Percentiles rank a stretch among this genome's conserved stretches.
phyloP scores from a whole-genome alignment of 345 rosid species.

The Abelmoschus esculentus region DNA sequence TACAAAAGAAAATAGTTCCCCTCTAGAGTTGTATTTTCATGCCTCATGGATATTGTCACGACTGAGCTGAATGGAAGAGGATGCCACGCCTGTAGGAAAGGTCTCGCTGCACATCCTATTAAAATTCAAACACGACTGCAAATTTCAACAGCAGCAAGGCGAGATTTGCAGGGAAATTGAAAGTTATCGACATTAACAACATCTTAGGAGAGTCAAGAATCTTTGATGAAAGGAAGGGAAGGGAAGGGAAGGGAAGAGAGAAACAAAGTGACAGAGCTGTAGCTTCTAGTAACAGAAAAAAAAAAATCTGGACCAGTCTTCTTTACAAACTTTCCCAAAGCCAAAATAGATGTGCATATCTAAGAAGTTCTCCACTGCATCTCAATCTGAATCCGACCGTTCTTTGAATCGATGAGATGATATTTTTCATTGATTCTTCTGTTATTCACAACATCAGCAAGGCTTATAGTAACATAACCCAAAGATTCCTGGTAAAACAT shows the following conservation, averaged over 20 bases:
- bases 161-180: neutral
- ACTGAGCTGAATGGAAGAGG: no score
- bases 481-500: conserved; percentile 48
- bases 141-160: neutral
- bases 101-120: no score
- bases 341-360: neutral
- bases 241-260: neutral
- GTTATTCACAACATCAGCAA: conserved; percentile 69
- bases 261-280: neutral
- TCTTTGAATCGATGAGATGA: conserved; percentile 83
- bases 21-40: no score
- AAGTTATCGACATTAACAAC: neutral
- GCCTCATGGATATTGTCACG: no score
- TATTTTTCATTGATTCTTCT: conserved; percentile 74
- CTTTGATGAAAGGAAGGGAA: neutral
- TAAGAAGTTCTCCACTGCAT: conserved; percentile 72
- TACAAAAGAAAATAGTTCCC: no score
- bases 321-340: conserved; percentile 6
- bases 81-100: no score
- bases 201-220: neutral
- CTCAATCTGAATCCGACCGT: conserved; percentile 72
- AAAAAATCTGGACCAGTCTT: neutral
- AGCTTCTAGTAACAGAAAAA: neutral
- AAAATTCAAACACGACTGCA: no score
- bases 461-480: conserved; percentile 55